Conservation (phyloP, 805 yeast species). For the Kodamaea kakaduensis region DNA sequence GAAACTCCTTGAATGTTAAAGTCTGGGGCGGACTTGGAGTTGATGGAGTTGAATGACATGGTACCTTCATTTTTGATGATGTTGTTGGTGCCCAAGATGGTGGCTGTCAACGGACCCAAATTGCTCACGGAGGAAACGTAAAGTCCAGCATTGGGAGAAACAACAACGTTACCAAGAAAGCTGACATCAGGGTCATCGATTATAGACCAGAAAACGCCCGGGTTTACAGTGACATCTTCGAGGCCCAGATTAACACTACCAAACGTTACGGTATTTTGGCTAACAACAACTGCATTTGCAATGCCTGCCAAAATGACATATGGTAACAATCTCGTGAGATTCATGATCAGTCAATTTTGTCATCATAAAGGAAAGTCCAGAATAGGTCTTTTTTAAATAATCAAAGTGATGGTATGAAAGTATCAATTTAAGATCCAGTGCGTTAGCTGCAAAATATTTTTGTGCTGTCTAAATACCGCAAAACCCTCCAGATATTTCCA, state of each 20-base stretch:
- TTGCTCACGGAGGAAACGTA: slow-evolving; percentile 12
- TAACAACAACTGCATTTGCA: too few species aligned
- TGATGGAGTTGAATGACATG: slow-evolving; percentile 13
- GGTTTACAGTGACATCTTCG: slow-evolving; percentile 15
- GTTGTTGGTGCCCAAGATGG: slow-evolving; percentile 11
- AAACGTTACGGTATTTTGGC: too few species aligned
- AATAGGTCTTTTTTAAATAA: too few species aligned
- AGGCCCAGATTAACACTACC: background rate
- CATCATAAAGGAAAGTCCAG: too few species aligned
- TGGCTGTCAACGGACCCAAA: slow-evolving; percentile 9
- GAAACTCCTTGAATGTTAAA: slow-evolving; percentile 4
- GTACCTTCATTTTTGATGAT: slow-evolving; percentile 18
- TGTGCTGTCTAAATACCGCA: too few species aligned
- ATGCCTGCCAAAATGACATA: too few species aligned
- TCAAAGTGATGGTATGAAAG: too few species aligned
- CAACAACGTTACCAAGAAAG: slow-evolving; percentile 12
- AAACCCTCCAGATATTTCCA: too few species aligned
- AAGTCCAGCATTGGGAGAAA: slow-evolving; percentile 15
- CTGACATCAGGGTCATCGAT: slow-evolving; percentile 12
- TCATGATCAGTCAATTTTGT: too few species aligned
- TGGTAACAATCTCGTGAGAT: too few species aligned
- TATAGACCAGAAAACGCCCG: slow-evolving; percentile 18
- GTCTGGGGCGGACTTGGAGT: slow-evolving; percentile 8
- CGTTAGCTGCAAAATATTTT: too few species aligned
- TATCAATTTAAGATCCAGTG: too few species aligned